A percentile compares a stretch with the other conserved stretches of the same genome.
These are phyloP conservation scores for Cercospora sp. DNA, from an alignment of 2,329 filamentous ascomycete species.

Conservation along the genomic window DNA sequence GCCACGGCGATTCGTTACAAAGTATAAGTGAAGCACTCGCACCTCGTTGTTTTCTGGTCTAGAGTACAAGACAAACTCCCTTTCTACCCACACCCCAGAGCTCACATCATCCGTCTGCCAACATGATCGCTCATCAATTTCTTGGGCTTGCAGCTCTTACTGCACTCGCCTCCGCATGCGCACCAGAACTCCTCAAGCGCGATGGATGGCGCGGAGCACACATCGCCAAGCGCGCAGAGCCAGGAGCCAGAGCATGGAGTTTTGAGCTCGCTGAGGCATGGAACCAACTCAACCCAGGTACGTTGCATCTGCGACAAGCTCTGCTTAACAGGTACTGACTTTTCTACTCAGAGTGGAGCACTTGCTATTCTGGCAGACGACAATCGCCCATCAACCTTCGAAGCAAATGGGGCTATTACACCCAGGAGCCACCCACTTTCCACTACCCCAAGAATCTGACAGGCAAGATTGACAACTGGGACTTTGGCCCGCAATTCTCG, in stretches of 20 bases:
- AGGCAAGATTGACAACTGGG: conserved; percentile 53
- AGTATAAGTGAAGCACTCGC: conserved; percentile 8
- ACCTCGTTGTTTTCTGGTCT: neutral
- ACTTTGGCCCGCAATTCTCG: conserved; percentile 51
- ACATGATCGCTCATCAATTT: conserved; percentile 13
- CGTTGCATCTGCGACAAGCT: neutral
- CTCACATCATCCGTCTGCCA: neutral
- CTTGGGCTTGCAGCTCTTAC: conserved; percentile 16
- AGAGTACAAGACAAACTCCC: neutral
- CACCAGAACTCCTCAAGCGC: conserved; percentile 24
- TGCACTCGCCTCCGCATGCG: conserved; percentile 20
- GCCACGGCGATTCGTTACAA: neutral
- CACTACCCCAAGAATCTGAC: conserved; percentile 40
- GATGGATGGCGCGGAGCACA: conserved; percentile 19
- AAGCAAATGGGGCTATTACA: neutral
- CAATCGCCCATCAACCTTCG: conserved; percentile 20
- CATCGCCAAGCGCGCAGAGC: conserved; percentile 18
- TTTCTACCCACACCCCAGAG: neutral
- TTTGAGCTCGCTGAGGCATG: conserved; percentile 25
- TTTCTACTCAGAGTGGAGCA: conserved; percentile 16
- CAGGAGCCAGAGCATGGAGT: conserved; percentile 21
- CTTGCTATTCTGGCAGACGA: conserved; percentile 22
- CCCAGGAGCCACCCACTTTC: conserved; percentile 13
- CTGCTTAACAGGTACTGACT: neutral
- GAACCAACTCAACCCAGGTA: conserved; percentile 22